Percentiles rank a stretch among this genome's conserved stretches.
phyloP scores from a whole-genome alignment of 257 asterid species.

The Solanum pinnatisectum region DNA sequence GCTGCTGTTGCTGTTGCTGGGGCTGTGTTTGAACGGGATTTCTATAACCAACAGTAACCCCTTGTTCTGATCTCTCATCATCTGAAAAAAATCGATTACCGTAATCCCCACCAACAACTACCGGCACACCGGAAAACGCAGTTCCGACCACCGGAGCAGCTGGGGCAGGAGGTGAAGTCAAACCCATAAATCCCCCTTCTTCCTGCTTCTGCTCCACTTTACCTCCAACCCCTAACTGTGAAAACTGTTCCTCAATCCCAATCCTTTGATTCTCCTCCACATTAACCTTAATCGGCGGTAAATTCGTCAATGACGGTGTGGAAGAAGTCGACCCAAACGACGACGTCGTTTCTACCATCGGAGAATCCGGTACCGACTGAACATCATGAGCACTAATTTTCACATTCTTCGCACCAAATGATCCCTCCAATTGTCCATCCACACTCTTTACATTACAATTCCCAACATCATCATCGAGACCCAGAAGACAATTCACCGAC shows the following conservation, averaged over 20 bases:
- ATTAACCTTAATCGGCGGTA: constrained; percentile 67
- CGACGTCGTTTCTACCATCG: constrained; percentile 63
- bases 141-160: constrained; percentile 11
- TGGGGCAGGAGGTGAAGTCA: background rate
- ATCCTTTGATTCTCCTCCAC: constrained; percentile 48
- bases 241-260: constrained; percentile 76
- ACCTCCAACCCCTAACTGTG: constrained; percentile 42
- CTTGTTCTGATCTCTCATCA: constrained; percentile 80
- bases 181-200: constrained; percentile 24
- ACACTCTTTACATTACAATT: constrained; percentile 18
- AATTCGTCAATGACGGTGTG: constrained; percentile 57
- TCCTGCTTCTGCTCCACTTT: constrained; percentile 33
- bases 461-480: constrained; percentile 49
- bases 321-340: constrained; percentile 86
- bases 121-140: constrained; percentile 32
- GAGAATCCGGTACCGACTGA: constrained; percentile 86
- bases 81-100: constrained; percentile 39
- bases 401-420: constrained; percentile 22
- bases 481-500: constrained; percentile 62
- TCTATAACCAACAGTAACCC: constrained; percentile 29
- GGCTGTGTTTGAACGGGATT: constrained; percentile 35
- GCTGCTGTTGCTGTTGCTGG: constrained; percentile 38
- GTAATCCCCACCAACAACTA: constrained; percentile 55
- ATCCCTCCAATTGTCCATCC: constrained; percentile 15
- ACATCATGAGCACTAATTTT: constrained; percentile 35